Evolutionary conservation across 768 basidiomycete genomes (phyloP).

Genomic region (Ramaria sp.): DNA sequence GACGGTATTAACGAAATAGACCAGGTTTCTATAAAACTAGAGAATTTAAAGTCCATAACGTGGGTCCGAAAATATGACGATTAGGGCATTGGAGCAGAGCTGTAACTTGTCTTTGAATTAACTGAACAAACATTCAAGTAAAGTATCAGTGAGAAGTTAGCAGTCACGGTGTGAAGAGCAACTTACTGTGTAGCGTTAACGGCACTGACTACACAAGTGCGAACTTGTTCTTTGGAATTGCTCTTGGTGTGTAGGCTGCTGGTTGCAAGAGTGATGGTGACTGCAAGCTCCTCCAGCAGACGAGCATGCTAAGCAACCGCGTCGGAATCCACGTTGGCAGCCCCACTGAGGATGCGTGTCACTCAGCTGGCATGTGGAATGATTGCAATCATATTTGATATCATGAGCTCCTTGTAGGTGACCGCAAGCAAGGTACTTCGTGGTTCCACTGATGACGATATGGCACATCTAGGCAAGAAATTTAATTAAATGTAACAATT

Average conservation of each 20-base stretch:
- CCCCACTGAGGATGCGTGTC: not conserved
- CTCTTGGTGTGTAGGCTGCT: not conserved
- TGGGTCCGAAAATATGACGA: too few relatives aligned
- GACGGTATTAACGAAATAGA: too few relatives aligned
- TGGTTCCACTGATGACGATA: not conserved
- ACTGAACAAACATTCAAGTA: too few relatives aligned
- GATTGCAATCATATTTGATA: not conserved
- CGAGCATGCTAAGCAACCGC: not conserved
- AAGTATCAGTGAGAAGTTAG: not conserved
- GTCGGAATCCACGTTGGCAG: not conserved
- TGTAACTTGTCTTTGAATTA: too few relatives aligned
- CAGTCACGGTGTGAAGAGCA: not conserved
- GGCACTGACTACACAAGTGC: not conserved
- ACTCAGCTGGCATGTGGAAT: not conserved
- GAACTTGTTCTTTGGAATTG: not conserved
- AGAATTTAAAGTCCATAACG: too few relatives aligned
- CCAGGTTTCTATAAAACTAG: too few relatives aligned
- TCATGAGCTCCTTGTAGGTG: not conserved
- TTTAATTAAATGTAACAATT: not conserved
- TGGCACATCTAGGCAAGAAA: not conserved
- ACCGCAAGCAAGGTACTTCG: not conserved
- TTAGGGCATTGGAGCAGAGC: too few relatives aligned
- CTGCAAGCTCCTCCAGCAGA: not conserved
- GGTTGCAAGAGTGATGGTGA: not conserved
- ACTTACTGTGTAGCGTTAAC: not conserved